A percentile compares a stretch with the other conserved stretches of the same genome.
Conservation (phyloP, 2,329 filamentous ascomycete genomes). For the Penicillium sp. region DNA sequence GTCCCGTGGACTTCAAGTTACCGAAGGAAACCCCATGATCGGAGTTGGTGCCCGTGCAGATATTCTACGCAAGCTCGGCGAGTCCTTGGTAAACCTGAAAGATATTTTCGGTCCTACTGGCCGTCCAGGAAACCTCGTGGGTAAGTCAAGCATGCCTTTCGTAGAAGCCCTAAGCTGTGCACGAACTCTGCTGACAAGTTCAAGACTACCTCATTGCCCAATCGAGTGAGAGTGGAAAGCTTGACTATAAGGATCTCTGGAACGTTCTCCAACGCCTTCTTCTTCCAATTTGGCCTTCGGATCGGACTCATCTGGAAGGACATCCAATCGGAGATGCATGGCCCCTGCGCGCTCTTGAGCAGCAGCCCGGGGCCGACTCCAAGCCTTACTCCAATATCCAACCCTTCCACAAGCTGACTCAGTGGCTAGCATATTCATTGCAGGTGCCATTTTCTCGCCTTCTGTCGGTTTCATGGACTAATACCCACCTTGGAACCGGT, state of each 20-base stretch:
- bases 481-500: slow-evolving; percentile 62
- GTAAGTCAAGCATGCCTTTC: slow-evolving; percentile 32
- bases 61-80: slow-evolving; percentile 47
- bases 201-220: slow-evolving; percentile 44
- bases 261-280: slow-evolving; percentile 46
- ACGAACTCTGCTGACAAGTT: background rate
- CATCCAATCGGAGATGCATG: slow-evolving; percentile 54
- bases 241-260: slow-evolving; percentile 49
- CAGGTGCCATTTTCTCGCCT: slow-evolving; percentile 65
- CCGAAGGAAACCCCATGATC: slow-evolving; percentile 48
- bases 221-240: slow-evolving; percentile 21
- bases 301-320: slow-evolving; percentile 45
- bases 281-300: slow-evolving; percentile 53
- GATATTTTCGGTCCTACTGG: slow-evolving; percentile 47
- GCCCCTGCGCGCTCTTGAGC: slow-evolving; percentile 39
- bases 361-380: slow-evolving; percentile 1
- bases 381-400: slow-evolving; percentile 42
- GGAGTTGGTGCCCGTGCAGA: slow-evolving; percentile 48
- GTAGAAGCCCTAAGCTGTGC: background rate
- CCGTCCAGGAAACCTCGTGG: slow-evolving; percentile 53
- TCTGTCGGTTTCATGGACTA: slow-evolving; percentile 55
- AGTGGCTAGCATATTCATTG: slow-evolving; percentile 73
- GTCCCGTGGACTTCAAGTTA: slow-evolving; percentile 48
- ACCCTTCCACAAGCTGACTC: slow-evolving; percentile 65
- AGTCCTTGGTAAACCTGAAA: slow-evolving; percentile 41